Base-by-base conservation (phyloP, 768 basidiomycete species). In the Suillus luteus region DNA sequence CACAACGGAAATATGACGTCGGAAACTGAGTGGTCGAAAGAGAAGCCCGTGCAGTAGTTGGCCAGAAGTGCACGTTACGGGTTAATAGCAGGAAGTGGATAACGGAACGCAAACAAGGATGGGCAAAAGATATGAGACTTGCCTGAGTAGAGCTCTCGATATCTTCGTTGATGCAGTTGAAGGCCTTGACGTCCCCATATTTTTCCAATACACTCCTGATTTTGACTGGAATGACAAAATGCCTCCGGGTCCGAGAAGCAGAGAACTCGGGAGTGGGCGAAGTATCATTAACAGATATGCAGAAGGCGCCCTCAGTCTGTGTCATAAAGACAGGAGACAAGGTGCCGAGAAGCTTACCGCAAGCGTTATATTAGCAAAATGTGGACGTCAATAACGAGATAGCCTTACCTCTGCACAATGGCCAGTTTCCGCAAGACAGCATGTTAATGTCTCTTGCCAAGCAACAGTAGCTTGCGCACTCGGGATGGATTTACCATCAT, bases 221-320 rank as follows among this genome's bases (percentile, higher is more conserved):
- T 62, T 73, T 76, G 41, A 70, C 69, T 54, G 72, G 69, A 38
- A 72, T 68, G 51, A 70, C 66, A 59, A 72, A 70, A 58, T 58
- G 40, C 41, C 38, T 58, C 40, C 38, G 40, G 27, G 57, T 41
- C 15, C 69, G 69, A 58, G 67, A 69, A 74, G 70, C 70, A 27
- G 62, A 59, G 49, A 67, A 68, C 31, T 73, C 71, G 9, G 65
- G 68, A 35, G 67, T 70, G 37, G 64, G 19, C 37, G 63, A 64
- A 49, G 64, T 64, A 58, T 68, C 64, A 66, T 66, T 78, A n/a
- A 83, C 82, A 14, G 78, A 75, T 6, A 91, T 72, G 48, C 73
- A 75, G 62, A 91, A 86, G 3, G 74, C 69, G 27, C 83, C 86
- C 61, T 89, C 83, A 38, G 81, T 82, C 55, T 78, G 80, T 17